Percentiles rank a stretch among this genome's conserved stretches.
These are phyloP conservation scores for Aechmea fasciata DNA, from an alignment of 176 grass and related monocot genomes.

Conservation along the genomic window DNA sequence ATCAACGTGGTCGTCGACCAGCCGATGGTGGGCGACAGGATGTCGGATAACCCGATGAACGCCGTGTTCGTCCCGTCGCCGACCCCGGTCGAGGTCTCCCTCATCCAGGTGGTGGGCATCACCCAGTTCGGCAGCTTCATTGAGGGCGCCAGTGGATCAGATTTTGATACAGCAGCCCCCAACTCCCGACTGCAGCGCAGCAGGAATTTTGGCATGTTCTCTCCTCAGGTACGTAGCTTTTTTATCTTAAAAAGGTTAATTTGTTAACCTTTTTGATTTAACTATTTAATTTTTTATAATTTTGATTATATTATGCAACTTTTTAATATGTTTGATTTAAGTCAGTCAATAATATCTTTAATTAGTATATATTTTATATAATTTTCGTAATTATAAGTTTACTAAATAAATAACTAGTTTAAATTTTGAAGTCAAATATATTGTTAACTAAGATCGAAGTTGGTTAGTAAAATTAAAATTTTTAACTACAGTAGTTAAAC, in stretches of 20 bases:
- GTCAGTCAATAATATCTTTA: too few relatives aligned
- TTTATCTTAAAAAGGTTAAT: not conserved
- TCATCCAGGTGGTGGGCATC: slow-evolving; percentile 76
- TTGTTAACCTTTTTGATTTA: too few relatives aligned
- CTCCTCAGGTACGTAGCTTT: slow-evolving; percentile 39
- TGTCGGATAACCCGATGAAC: slow-evolving; percentile 86
- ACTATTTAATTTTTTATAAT: too few relatives aligned
- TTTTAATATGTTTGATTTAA: too few relatives aligned
- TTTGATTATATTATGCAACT: too few relatives aligned
- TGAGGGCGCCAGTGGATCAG: slow-evolving; percentile 56
- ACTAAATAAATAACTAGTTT: too few relatives aligned
- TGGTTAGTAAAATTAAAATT: too few relatives aligned
- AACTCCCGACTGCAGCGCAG: slow-evolving; percentile 7
- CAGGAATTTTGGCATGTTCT: slow-evolving; percentile 58
- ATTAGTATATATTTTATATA: too few relatives aligned
- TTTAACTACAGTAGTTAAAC: too few relatives aligned
- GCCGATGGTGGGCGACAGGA: slow-evolving; percentile 60
- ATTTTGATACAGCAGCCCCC: slow-evolving; percentile 37
- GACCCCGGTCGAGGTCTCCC: slow-evolving; percentile 37
- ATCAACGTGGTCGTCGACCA: slow-evolving; percentile 52
- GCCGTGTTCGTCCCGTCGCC: slow-evolving; percentile 63
- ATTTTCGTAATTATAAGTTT: too few relatives aligned
- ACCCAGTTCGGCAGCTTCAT: slow-evolving; percentile 61
- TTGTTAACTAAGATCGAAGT: too few relatives aligned
- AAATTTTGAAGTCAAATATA: too few relatives aligned